Base-by-base conservation (phyloP, 208 protist species). In the Lotmaria passim region DNA sequence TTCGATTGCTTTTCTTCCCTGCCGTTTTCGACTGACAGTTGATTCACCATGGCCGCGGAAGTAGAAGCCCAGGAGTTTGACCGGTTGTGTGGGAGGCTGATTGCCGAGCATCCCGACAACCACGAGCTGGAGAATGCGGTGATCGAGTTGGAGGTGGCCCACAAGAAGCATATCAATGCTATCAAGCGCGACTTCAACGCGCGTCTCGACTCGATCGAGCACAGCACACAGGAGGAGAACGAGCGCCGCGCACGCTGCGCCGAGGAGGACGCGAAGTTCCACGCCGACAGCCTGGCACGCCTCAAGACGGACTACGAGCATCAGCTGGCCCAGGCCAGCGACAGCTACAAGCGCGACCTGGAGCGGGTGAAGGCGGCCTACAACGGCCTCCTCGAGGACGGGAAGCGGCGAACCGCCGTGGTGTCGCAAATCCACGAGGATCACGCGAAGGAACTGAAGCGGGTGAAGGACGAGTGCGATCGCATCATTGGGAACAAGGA, bases 381-480 rank as follows among this genome's bases (percentile, higher is more conserved):
- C 59, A 68, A 75, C 21, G 73, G 56, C 30, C 59, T 83, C 1
- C 31, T 72, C 24, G 72, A 77, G 38, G 69, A 73, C 33, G 56
- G 46, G 14, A 61, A 75, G 61, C 78, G 70, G 33, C 31, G 64
- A 28, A 58, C 52, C 34, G 43, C 61, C 19, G 62, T 78, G 14
- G 71, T 90, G 14, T 61, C 75, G 24, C 67, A 77, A 23, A 53
- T 85, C 1, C 75, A 86, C 56, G 75, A 90, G 17, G 71, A 74
- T 30, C 67, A 83, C 57, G 74, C 72, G 33, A 68, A 61, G 26
- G 77, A 86, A 47, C 26, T 87, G 58, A 52, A 64, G 38, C 78
- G 72, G 10, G 51, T 71, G 12, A 79, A 86, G 44, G 82, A 87
- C 3, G 85, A 91, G 58, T 66, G 70, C 38, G 71, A 81, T 50